Evolutionary conservation across 768 basidiomycete species (phyloP), one percentile per base, ranked within the genome.

Genomic region (Tricholoma sp.): DNA sequence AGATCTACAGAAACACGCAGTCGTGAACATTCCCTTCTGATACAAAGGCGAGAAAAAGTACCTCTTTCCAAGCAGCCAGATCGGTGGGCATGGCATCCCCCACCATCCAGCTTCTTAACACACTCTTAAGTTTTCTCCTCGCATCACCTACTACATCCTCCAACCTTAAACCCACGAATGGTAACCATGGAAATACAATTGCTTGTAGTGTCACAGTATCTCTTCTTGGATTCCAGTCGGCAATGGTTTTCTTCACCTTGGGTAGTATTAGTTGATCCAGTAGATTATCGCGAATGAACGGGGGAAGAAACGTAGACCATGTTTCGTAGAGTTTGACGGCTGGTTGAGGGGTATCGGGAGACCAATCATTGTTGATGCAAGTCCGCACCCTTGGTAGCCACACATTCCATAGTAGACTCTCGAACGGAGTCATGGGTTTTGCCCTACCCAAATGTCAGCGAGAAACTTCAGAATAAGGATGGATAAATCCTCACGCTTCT

Each of bases 381-480:
- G 92, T 91, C 28, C 97, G 84, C n/a, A 98, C 88, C 72, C 85
- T 91, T 0, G 97, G 97, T 28, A 99, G 74, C 97, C 95, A 99
- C 9, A 91, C 77, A 61, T 88, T 91, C 95, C 97, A 98, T 12
- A 98, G 71, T 24, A 98, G 76, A 57, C 88, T 91, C 67, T 99
- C 97, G 67, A 91, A 99, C 0, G 96, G 88, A 13, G 94, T 94
- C 97, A 99, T 99, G 2, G 78, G 77, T 59, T 72, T 77, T 57
- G 83, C 83, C 47, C 81, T 84, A 55, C 24, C 28, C 59, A 45
- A 28, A 53, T 7, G 42, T 58, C 32, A 59, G 34, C 55, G n/a
- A 18, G 50, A 50, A 33, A 11, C 51, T 37, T 20, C 28, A 12
- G 50, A 52, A 9, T 45, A 11, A 41, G 12, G 32, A 37, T 20